A percentile compares a stretch with the other conserved stretches of the same genome.
phyloP scores from a whole-genome alignment of 2,329 filamentous ascomycete species.

The Alternaria panax region DNA sequence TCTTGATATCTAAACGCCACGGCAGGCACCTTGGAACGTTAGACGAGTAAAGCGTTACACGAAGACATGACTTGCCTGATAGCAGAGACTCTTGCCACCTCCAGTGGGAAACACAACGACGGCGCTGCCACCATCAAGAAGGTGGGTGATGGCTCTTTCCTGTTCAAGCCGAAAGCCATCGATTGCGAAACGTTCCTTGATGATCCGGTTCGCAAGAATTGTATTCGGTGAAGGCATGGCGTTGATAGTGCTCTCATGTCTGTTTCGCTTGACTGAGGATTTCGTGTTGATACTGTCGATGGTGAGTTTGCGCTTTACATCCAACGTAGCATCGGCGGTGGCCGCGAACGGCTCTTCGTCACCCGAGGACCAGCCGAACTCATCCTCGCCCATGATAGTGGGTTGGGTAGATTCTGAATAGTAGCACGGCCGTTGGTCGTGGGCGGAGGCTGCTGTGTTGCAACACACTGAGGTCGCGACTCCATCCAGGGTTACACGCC shows the following conservation, averaged over 20 bases:
- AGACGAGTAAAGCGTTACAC: not conserved
- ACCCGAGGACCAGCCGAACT: slow-evolving; percentile 17
- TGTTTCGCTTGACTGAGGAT: slow-evolving; percentile 5
- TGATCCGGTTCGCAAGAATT: slow-evolving; percentile 43
- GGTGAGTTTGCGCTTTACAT: slow-evolving; percentile 14
- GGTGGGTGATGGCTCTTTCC: slow-evolving; percentile 53
- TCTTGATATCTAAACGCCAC: slow-evolving; percentile 54
- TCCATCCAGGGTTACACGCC: not conserved
- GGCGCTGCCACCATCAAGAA: slow-evolving; percentile 55
- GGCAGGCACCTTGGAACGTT: slow-evolving; percentile 45
- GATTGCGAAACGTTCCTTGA: slow-evolving; percentile 54
- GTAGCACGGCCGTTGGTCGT: not conserved
- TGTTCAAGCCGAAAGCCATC: slow-evolving; percentile 56
- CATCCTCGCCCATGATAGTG: slow-evolving; percentile 18
- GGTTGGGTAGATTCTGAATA: no score
- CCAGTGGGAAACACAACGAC: slow-evolving; percentile 79
- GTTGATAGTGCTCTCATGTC: not conserved
- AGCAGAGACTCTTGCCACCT: slow-evolving; percentile 93
- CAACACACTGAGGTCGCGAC: not conserved
- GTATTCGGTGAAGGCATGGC: slow-evolving; percentile 16
- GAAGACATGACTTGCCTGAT: slow-evolving; percentile 69
- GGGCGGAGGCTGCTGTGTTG: not conserved
- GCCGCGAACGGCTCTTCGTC: slow-evolving; percentile 17
- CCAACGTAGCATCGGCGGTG: not conserved
- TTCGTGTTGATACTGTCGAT: not conserved